Evolutionary conservation across 345 rosid genomes (phyloP), one percentile per base, ranked within the genome.

Genomic region (Citrus australasica): DNA sequence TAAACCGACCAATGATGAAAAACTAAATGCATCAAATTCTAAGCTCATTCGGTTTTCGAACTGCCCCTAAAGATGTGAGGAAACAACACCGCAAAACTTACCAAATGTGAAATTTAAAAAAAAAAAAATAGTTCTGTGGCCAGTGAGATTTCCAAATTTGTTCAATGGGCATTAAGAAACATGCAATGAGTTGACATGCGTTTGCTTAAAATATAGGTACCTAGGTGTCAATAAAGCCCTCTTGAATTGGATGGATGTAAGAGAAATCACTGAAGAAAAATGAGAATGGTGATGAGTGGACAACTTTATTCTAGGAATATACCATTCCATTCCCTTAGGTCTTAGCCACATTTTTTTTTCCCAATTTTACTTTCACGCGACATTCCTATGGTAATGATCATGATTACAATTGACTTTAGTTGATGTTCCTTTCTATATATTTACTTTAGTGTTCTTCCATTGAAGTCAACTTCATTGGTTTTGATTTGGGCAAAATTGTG

Each of bases 291-390:
- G 17, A 8, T 59, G 55, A 77, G 84, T 61, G 84, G 79, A 69
- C 72, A 74, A 35, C 78, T 81, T 81, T 78, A 78, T 78, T 78
- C 84, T 68, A 61, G 78, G 84, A 27, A 81, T 81, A 81, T 73
- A 16, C 78, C 72, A 53, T 67, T 22, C 63, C 62, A 60, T 67
- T 25, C 25, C 30, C 71, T 37, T 7, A 3, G n/a, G 75, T 30
- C 71, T 37, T 10, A 3, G n/a, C 78, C 24, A 8, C 19, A 53
- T 35, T 3, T 0, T 28, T 77, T 58, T 59, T n/a, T 14, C 9
- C 8, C 19, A 9, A 8, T 46, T 46, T 46, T 46, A 46, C 51
- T 46, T 62, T 60, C 40, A 69, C 37, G 51, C 22, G 11, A 33
- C 37, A 21, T 76, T 33, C 77, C 9, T 28, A 53, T 17, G 67